Evolutionary conservation across 768 basidiomycete species (phyloP), one percentile per base, ranked within the genome.

Genomic region (Boletus bicolor): DNA sequence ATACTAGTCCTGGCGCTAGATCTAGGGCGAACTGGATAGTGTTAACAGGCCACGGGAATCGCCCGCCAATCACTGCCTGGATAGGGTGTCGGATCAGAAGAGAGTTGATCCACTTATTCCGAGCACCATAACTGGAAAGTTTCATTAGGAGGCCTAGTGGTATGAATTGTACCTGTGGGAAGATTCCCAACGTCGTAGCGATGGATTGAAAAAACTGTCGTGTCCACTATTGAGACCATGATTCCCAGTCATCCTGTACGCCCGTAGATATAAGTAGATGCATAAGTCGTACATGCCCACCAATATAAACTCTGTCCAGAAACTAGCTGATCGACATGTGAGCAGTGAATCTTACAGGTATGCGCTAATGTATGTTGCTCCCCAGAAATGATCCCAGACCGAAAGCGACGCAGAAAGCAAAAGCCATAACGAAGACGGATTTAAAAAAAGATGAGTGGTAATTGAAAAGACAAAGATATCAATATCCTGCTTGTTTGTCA

Each of bases 321-420:
- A 36, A 53, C 47, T 1, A 36, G 30, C 35, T 19, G 15, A 53
- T 47, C 10, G 28, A 57, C 32, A 24, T 32, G 44, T 36, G 45
- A 60, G 35, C 30, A 5, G 43, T 9, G n/a, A 56, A 28, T 34
- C 15, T 45, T 24, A 19, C 44, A 61, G 48, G 51, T 51, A 53
- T 52, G 50, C n/a, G 26, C 37, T 32, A 26, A 50, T n/a, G 39
- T 30, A 46, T 24, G 32, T 19, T 39, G 28, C 30, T 28, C 28
- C 21, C 30, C 21, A 15, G n/a, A 28, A 49, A 56, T 17, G 11
- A 6, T 26, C 26, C 34, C 17, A 21, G 19, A 39, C 10, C 2
- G 35, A 59, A 53, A 53, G 39, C 38, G 7, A 58, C 12, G 26
- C 21, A 39, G 34, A 52, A 32, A 59, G 38, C 21, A 39, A 44